Conservation (phyloP, 2,329 filamentous ascomycete species). For the Cladophialophora bantiana region DNA sequence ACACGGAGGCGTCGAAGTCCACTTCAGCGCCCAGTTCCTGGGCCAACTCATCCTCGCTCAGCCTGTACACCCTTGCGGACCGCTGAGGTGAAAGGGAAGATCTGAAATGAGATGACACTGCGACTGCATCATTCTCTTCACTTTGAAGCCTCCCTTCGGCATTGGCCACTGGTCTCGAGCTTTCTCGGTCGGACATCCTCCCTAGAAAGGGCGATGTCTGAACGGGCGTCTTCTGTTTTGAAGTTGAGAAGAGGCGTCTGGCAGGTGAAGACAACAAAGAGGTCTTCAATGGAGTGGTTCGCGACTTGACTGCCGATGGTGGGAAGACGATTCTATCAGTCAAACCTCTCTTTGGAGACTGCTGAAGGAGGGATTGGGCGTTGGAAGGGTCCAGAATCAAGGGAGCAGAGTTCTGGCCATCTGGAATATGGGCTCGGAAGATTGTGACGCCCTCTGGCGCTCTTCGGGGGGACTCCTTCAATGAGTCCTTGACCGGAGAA, state of each 20-base stretch:
- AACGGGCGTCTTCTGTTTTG: conserved; percentile 44
- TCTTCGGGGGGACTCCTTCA: conserved; percentile 52
- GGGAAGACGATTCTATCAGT: conserved; percentile 47
- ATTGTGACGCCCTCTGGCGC: conserved; percentile 40
- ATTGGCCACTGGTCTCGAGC: not conserved
- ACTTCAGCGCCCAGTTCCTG: conserved; percentile 26
- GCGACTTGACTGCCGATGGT: conserved; percentile 46
- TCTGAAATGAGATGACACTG: conserved; percentile 39
- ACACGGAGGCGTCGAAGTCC: conserved; percentile 41
- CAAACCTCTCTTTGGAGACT: conserved; percentile 53
- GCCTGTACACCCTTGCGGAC: conserved; percentile 31
- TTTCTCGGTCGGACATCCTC: conserved; percentile 16
- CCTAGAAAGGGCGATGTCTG: conserved; percentile 24
- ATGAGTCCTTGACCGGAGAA: conserved; percentile 53
- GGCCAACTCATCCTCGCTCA: conserved; percentile 38
- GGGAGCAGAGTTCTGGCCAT: conserved; percentile 12
- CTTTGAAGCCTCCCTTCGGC: not conserved
- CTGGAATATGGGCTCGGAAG: conserved; percentile 30
- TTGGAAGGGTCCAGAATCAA: conserved; percentile 25
- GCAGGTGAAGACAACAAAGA: conserved; percentile 55
- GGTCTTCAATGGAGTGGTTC: conserved; percentile 47
- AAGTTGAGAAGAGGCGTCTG: conserved; percentile 51
- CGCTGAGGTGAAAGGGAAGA: conserved; percentile 39
- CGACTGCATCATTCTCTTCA: conserved; percentile 29
- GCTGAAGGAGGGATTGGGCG: conserved; percentile 49